A percentile compares a stretch with the other conserved stretches of the same genome.
These are phyloP conservation scores for Rosa rugosa DNA, from an alignment of 306 rosid species.

Conservation along the genomic window DNA sequence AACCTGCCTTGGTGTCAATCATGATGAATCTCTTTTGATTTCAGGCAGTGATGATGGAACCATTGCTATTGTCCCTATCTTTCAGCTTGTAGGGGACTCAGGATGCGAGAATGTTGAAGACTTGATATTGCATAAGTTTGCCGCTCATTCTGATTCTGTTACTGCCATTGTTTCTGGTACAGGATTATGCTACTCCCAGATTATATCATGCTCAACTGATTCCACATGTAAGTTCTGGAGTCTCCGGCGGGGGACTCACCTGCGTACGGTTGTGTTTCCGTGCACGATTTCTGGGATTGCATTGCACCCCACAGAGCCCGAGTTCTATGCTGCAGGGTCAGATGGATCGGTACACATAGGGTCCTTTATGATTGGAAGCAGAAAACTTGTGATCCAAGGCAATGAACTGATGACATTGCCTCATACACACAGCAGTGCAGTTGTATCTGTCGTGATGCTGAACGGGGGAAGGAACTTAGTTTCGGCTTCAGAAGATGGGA, in stretches of 20 bases:
- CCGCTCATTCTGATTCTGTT: constrained; percentile 59
- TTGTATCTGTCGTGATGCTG: constrained; percentile 44
- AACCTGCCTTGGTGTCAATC: constrained; percentile 45
- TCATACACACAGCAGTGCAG: constrained; percentile 36
- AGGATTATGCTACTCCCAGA: constrained; percentile 31
- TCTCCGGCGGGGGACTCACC: constrained; percentile 30
- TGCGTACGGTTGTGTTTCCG: constrained; percentile 41
- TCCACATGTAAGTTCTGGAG: constrained; percentile 67
- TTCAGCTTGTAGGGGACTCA: constrained; percentile 36
- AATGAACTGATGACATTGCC: constrained; percentile 32
- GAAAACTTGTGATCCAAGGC: not conserved
- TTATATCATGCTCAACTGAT: constrained; percentile 61
- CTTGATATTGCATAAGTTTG: constrained; percentile 33
- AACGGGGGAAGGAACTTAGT: constrained; percentile 53
- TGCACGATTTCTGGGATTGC: constrained; percentile 47
- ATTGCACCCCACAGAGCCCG: constrained; percentile 35
- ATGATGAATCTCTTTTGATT: constrained; percentile 62
- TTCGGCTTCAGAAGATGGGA: constrained; percentile 73
- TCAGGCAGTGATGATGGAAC: constrained; percentile 76
- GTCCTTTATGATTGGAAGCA: constrained; percentile 15
- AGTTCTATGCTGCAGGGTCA: constrained; percentile 59
- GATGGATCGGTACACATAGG: constrained; percentile 64
- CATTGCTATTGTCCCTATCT: constrained; percentile 51
- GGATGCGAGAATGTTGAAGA: constrained; percentile 14
- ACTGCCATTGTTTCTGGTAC: constrained; percentile 40